Base-by-base conservation (phyloP, 2,329 filamentous ascomycete species). In the Cordyceps javanica region DNA sequence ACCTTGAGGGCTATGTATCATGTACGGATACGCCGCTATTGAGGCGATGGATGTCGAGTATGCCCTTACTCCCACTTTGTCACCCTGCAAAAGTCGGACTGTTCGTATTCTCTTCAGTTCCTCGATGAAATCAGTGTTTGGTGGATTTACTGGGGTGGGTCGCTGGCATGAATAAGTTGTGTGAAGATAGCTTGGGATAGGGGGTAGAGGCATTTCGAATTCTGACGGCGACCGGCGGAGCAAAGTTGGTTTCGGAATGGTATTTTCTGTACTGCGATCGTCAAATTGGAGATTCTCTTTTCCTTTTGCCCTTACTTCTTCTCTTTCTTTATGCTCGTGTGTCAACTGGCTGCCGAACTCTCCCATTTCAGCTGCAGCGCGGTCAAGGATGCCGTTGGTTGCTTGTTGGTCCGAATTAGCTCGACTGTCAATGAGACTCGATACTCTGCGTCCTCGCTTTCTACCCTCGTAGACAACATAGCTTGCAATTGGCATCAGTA, bases 21-120 rank as follows among this genome's bases (percentile, higher is more conserved):
- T 58, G 62, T 77, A 73, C 0, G 92, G 91, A 65, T 97, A 97
- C 1, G 93, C 90, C 3, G 90, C 84, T 19, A 99, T 71, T 0
- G 89, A 76, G 6, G 94, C 91, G 62, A 97, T 96, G 13, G 88
- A 86, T 2, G 88, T 91, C 30, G 89, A 92, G 68, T 97, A 97
- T 0, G 93, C 91, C 50, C 91, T 83, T 0, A 92, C 85, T 2
- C 90, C 91, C 59, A 95, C 85, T 48, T 88, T 80, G 64, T 97
- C 91, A 9, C 85, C 83, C 1, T 81, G 85, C 2, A 97, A 76
- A 16, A 83, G 78, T 23, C 93, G 82, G 2, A 87, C 80, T 2
- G 82, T 83, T 46, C 88, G 83, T 62, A 97, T 90, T 59, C 87
- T 86, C 63, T 85, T 82, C 5, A 99, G 78, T 60, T 89, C 79